Evolutionary conservation across 2,329 filamentous ascomycete species (phyloP).

Genomic region (Alternaria tenuissima): DNA sequence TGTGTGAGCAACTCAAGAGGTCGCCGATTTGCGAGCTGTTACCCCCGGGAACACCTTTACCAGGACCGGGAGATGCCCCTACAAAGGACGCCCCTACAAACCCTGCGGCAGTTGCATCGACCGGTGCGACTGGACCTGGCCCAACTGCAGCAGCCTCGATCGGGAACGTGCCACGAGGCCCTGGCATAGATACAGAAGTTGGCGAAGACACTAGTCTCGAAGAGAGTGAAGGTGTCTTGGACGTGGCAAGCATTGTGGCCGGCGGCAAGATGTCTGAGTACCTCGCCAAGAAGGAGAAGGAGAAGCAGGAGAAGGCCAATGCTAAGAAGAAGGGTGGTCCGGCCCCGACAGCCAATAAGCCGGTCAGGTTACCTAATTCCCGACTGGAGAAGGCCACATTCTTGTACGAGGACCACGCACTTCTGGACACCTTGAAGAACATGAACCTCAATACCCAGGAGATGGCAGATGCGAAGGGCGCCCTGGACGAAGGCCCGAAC

Average conservation of each 20-base stretch:
- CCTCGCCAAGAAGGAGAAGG: conserved; percentile 81
- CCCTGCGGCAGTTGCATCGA: conserved; percentile 65
- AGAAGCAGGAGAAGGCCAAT: conserved; percentile 72
- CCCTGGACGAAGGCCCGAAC: conserved; percentile 58
- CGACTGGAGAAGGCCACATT: conserved; percentile 75
- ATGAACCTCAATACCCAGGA: conserved; percentile 57
- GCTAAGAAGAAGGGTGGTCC: conserved; percentile 67
- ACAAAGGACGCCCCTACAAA: conserved; percentile 55
- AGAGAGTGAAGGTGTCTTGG: conserved; percentile 77
- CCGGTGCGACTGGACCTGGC: conserved; percentile 59
- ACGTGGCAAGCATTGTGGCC: conserved; percentile 85
- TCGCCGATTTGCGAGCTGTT: conserved; percentile 70
- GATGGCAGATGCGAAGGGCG: conserved; percentile 61
- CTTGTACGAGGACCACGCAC: conserved; percentile 73
- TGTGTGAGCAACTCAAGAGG: conserved; percentile 72
- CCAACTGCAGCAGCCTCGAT: conserved; percentile 54
- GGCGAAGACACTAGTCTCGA: conserved; percentile 60
- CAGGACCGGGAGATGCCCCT: conserved; percentile 56
- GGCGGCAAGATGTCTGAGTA: conserved; percentile 84
- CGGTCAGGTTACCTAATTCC: conserved; percentile 72
- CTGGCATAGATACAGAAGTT: conserved; percentile 64
- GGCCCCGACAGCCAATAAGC: conserved; percentile 67
- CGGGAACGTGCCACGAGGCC: conserved; percentile 59
- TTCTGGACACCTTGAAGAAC: conserved; percentile 62
- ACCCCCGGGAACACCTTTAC: conserved; percentile 62